Evolutionary conservation across 2,329 filamentous ascomycete genomes (phyloP).

Genomic region (Lasiodiplodia sp.): DNA sequence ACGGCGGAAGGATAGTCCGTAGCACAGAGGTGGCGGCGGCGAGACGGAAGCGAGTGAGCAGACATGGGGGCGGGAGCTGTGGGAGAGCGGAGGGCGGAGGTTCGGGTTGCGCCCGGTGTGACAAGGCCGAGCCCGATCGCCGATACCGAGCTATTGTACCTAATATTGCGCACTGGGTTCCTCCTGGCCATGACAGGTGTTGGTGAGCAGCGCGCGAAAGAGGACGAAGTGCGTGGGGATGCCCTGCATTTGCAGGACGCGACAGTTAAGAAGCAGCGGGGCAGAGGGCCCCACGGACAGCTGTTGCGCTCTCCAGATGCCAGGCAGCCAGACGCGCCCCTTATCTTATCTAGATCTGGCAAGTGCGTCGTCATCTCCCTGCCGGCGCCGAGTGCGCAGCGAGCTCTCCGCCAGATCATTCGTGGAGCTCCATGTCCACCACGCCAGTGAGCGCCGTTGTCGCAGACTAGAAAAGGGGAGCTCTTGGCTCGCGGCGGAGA

Average conservation of each 20-base stretch:
- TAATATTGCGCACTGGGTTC: neutral
- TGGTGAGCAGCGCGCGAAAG: neutral
- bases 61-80: slow-evolving; percentile 1
- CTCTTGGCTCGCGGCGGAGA: slow-evolving; percentile 5
- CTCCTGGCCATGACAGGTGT: neutral
- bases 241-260: neutral
- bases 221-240: neutral
- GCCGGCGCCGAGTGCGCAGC: slow-evolving; percentile 5
- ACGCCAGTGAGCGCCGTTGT: neutral
- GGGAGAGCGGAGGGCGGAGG: neutral
- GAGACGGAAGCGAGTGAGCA: neutral
- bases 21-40: neutral
- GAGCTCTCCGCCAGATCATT: neutral
- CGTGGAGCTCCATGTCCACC: neutral
- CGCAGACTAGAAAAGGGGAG: slow-evolving; percentile 4
- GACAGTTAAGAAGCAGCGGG: neutral
- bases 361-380: neutral
- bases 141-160: neutral
- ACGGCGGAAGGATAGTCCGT: neutral
- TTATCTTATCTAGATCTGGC: slow-evolving; percentile 19
- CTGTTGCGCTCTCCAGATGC: neutral
- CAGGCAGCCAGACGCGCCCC: neutral
- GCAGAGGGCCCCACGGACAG: neutral
- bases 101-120: neutral
- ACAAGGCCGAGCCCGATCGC: neutral